Percentiles rank a stretch among this genome's conserved stretches.
Evolutionary conservation across 164 flowering plant genomes (phyloP).

Genomic region (Vitis rotundifolia): DNA sequence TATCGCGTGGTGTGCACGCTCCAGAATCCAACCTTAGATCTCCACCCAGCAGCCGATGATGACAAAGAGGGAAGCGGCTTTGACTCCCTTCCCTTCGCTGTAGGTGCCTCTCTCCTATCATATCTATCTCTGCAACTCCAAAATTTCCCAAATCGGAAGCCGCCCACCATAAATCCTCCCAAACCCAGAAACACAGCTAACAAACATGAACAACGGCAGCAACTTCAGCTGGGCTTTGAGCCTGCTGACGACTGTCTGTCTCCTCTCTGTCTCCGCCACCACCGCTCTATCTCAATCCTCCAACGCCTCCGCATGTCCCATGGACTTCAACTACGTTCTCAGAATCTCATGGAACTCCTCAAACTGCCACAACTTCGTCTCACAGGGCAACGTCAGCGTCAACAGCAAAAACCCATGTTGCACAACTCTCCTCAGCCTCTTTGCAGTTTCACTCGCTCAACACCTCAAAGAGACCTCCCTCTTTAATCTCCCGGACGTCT

Average conservation of each 20-base stretch:
- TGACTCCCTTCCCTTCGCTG: no score
- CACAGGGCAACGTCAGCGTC: background rate
- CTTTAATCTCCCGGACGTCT: conserved; percentile 43
- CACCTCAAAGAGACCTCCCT: conserved; percentile 50
- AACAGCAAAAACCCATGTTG: conserved; percentile 33
- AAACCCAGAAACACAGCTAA: no score
- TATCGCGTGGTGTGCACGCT: no score
- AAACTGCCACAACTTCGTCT: conserved; percentile 27
- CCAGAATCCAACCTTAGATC: no score
- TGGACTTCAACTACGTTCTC: conserved; percentile 46
- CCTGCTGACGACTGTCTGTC: background rate
- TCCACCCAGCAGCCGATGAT: no score
- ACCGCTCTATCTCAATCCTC: conserved; percentile 6
- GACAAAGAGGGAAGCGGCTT: no score
- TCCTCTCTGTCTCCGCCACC: conserved; percentile 3
- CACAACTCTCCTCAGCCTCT: conserved; percentile 49
- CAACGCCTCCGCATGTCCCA: conserved; percentile 35
- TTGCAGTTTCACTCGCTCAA: conserved; percentile 44
- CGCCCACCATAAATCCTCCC: no score
- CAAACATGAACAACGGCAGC: no score
- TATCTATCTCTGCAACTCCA: no score
- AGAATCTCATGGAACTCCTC: conserved; percentile 54
- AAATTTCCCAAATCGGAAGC: no score
- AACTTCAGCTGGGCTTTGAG: no score
- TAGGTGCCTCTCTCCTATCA: no score